Conservation (phyloP, 192 early-diverging fungal genomes). For the Powellomyces hirtus region DNA sequence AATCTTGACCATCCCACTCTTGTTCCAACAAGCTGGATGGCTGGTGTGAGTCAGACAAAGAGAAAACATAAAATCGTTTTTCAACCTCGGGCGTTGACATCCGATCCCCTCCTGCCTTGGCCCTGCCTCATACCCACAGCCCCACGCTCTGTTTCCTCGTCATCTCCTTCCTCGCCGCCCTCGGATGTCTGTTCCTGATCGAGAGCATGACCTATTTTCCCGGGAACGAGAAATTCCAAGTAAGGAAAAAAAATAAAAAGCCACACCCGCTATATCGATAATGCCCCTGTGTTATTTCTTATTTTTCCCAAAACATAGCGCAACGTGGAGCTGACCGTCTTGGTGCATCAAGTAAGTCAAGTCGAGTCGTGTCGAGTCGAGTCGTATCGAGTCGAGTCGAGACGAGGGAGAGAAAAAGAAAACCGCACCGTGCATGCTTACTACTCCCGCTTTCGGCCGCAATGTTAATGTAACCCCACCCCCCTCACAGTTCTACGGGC, state of each 20-base stretch:
- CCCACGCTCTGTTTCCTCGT: conserved; percentile 56
- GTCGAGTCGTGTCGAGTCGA: too few species aligned
- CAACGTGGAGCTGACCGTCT: conserved; percentile 69
- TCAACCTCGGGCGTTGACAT: too few species aligned
- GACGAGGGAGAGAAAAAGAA: too few species aligned
- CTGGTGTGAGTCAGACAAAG: conserved; percentile 34
- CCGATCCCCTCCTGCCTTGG: too few species aligned
- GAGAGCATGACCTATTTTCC: conserved; percentile 67
- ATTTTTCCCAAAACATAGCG: conserved; percentile 27
- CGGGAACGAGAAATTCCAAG: conserved; percentile 71
- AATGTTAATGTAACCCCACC: too few species aligned
- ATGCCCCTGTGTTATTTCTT: conserved; percentile 18
- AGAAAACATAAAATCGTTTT: not conserved
- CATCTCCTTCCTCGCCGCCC: conserved; percentile 57
- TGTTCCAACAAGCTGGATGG: conserved; percentile 60
- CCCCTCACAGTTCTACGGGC: conserved; percentile 63
- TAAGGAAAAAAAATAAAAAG: conserved; percentile 9
- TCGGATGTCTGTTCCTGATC: conserved; percentile 66
- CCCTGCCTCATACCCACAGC: conserved; percentile 25
- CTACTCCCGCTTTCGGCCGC: too few species aligned
- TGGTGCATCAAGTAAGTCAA: conserved; percentile 51
- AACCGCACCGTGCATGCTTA: too few species aligned
- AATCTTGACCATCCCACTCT: conserved; percentile 46
- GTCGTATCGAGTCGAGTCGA: too few species aligned
- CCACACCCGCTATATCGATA: too few species aligned